Evolutionary conservation across 805 yeast species (phyloP), one percentile per base, ranked within the genome.

Genomic region (Kuraishia hungarica): DNA sequence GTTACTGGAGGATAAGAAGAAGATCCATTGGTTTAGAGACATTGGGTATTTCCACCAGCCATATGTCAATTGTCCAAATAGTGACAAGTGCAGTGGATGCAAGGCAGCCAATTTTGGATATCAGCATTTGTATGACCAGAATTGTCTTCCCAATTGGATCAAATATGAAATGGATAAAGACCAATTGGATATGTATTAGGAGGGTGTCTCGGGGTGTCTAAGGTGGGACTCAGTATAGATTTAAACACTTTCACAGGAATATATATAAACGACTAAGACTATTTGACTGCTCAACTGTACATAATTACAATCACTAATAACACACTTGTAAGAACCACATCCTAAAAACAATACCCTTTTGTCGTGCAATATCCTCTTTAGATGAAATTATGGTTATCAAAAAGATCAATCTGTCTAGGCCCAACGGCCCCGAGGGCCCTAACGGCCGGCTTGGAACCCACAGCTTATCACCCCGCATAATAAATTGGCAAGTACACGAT

Each of bases 1-100:
- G 7, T 65, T 89, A 53, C 87, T 90, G 65, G 88, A 85, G 7
- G 90, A 86, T 61, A 84, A 80, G 61, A 67, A 73, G 8, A 76
- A 79, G 54, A 76, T 90, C 43, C 97, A 90, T 65, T 90, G 96
- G 94, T 91, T 91, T 66, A 78, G 89, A 65, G 96, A 88, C 63
- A 84, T 89, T 54, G 96, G 94, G 0, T 88, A 89, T 65, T 73
- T 72, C 54, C 96, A 89, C 67, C 74, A 72, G 55, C 96, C 96
- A 0, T 90, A 86, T 67, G 70, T 76, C 22, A 84, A 89, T 67
- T 88, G 96, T 63, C 96, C 97, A 1, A 77, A 75, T 52, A 73
- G 76, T 28, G 72, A 74, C 4, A 70, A 71, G 53, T 52, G 54
- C 43, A 63, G 62, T 2, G 73, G 73, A 3, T 87, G 94, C 62